Percentiles rank a stretch among this genome's conserved stretches.
Evolutionary conservation across 2,329 filamentous ascomycete genomes (phyloP).

Genomic region (Epichloe sylvatica): DNA sequence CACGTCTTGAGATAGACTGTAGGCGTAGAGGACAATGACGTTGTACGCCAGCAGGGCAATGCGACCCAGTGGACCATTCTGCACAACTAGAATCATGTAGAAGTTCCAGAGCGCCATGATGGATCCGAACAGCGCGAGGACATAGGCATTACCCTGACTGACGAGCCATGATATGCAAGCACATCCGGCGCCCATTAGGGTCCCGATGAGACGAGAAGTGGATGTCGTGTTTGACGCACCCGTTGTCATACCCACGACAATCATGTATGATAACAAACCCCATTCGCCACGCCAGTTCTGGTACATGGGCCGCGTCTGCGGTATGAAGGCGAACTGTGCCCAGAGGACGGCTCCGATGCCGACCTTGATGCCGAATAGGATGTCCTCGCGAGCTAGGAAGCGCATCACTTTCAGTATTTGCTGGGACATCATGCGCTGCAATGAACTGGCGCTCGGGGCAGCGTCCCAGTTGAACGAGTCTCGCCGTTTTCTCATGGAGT

Average conservation of each 20-base stretch:
- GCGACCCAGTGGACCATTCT: constrained; percentile 78
- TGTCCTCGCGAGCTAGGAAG: constrained; percentile 39
- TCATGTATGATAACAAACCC: constrained; percentile 93
- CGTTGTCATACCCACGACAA: constrained; percentile 95
- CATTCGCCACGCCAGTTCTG: constrained; percentile 88
- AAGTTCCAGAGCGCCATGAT: constrained; percentile 71
- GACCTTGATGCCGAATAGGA: constrained; percentile 80
- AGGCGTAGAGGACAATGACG: constrained; percentile 84
- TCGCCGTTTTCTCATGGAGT: constrained; percentile 35
- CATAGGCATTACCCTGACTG: constrained; percentile 57
- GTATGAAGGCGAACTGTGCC: constrained; percentile 77
- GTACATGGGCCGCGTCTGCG: constrained; percentile 64
- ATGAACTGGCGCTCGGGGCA: constrained; percentile 30
- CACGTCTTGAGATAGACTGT: constrained; percentile 70
- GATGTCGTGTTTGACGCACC: constrained; percentile 92
- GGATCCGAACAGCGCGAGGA: constrained; percentile 71
- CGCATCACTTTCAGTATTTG: constrained; percentile 30
- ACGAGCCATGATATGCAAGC: constrained; percentile 68
- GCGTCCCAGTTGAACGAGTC: constrained; percentile 44
- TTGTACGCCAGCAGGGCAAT: constrained; percentile 96
- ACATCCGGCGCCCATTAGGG: constrained; percentile 62
- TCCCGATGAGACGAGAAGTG: constrained; percentile 73
- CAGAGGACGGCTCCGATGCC: constrained; percentile 80
- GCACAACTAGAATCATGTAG: constrained; percentile 73
- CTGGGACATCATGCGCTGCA: constrained; percentile 33